Conservation (phyloP, 225 moss, liverwort and hornwort species). For the Asterella californica region DNA sequence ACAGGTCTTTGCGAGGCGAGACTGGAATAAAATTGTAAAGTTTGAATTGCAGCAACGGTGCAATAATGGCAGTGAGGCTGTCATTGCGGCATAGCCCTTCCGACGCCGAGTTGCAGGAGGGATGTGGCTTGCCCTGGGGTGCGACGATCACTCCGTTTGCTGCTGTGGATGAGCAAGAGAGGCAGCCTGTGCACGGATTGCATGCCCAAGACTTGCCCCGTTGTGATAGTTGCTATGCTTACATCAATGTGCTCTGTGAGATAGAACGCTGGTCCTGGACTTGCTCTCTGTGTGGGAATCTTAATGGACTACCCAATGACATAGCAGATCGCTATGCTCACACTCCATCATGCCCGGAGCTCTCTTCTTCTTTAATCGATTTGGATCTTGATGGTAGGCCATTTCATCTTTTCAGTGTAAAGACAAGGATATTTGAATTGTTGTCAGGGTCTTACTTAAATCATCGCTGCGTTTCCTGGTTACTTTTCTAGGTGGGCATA, state of each 20-base stretch:
- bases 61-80: constrained; percentile 76
- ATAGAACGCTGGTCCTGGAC: constrained; percentile 92
- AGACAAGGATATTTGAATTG: not conserved
- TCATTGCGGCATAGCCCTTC: constrained; percentile 64
- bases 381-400: constrained; percentile 70
- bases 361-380: constrained; percentile 70
- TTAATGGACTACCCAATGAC: constrained; percentile 68
- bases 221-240: constrained; percentile 95
- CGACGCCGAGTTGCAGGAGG: constrained; percentile 83
- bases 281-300: constrained; percentile 75
- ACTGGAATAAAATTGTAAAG: not conserved
- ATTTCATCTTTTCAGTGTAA: not conserved
- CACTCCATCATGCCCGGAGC: constrained; percentile 50
- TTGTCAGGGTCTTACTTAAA: not conserved
- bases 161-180: constrained; percentile 64
- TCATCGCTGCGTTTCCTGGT: not conserved
- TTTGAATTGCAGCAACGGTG: not conserved
- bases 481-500: not conserved
- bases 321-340: constrained; percentile 51
- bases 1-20: not conserved
- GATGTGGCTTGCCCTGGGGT: constrained; percentile 95
- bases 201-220: constrained; percentile 73
- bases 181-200: constrained; percentile 57
- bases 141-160: constrained; percentile 82
- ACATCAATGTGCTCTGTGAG: constrained; percentile 81